Base-by-base conservation (phyloP, 2,329 filamentous ascomycete species). In the Cladosporium sp. region DNA sequence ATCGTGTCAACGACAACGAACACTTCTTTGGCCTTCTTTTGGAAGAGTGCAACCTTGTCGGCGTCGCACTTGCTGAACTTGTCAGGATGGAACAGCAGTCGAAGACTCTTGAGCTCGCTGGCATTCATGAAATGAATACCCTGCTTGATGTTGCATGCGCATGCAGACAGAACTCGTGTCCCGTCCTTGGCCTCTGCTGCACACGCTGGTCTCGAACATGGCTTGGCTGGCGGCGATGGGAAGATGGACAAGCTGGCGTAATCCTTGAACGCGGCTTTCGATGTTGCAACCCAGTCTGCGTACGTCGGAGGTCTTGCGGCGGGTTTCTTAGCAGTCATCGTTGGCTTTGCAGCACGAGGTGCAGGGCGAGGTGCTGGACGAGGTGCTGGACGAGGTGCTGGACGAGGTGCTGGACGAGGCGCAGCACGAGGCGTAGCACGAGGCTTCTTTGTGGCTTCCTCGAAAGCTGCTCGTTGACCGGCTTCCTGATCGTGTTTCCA, bases 81-180 rank as follows among this genome's bases (percentile, higher is more conserved):
- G 52, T 64, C 61, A 2, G 61, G 61, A 37, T 63, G 63, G 38
- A 60, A 63, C 0, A 59, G 51, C 39, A 45, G 54, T 57, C 60
- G 63, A 34, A 61, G n/a, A 8, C 58, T 11, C 5, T 57, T 36
- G 30, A 49, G 22, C 7, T 37, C 7, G 43, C 15, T 47, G 43
- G 15, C 22, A 19, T 22, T 30, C 25, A 47, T 15, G 20, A 17
- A 12, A 8, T 34, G 22, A 9, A 40, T 12, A 19, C n/a, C 12
- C 17, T 7, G 37, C 22, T 39, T 39, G 19, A 54, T 54, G 8
- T 40, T 28, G 22, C 51, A 54, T 2, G 20, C 36, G 25, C 51
- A 54, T 28, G 51, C 51, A 30, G 36, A 22, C 20, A 54, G 38
- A 2, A 22, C 36, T 20, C 51, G 25, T 15, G 25, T 30, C 30